Conservation (phyloP, 2,329 filamentous ascomycete species). For the Allantophomopsis lycopodina region DNA sequence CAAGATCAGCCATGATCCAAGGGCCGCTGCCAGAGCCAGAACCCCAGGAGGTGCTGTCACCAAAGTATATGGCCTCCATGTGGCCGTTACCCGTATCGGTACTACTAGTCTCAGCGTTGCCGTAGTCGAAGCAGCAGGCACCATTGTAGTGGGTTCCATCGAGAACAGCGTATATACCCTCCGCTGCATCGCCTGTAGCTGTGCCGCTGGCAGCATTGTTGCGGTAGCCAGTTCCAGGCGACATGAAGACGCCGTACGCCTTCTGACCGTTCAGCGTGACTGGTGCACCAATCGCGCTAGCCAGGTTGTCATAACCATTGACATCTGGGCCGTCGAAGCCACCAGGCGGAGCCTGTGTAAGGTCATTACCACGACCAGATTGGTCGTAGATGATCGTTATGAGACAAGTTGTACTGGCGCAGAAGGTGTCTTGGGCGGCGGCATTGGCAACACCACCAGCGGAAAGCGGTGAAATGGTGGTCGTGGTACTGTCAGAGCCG, state of each 20-base stretch:
- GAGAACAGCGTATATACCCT: conserved; percentile 47
- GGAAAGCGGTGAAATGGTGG: conserved; percentile 26
- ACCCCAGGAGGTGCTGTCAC: conserved; percentile 38
- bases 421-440: conserved; percentile 46
- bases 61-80: conserved; percentile 59
- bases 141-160: conserved; percentile 46
- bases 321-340: conserved; percentile 38
- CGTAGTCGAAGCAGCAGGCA: conserved; percentile 43
- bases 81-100: conserved; percentile 44
- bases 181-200: conserved; percentile 37
- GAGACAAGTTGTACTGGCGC: conserved; percentile 43
- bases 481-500: conserved; percentile 28
- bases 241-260: conserved; percentile 49
- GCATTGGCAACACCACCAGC: conserved; percentile 50
- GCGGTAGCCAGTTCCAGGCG: conserved; percentile 48
- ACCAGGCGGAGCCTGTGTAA: conserved; percentile 46
- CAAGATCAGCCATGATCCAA: conserved; percentile 57
- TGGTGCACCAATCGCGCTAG: conserved; percentile 43
- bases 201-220: conserved; percentile 37
- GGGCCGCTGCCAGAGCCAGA: conserved; percentile 42
- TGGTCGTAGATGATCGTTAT: conserved; percentile 55
- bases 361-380: conserved; percentile 45
- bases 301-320: conserved; percentile 44
- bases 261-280: conserved; percentile 45
- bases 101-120: conserved; percentile 38